phyloP scores from a whole-genome alignment of 2,329 filamentous ascomycete species.

The Fusarium bactridioides region DNA sequence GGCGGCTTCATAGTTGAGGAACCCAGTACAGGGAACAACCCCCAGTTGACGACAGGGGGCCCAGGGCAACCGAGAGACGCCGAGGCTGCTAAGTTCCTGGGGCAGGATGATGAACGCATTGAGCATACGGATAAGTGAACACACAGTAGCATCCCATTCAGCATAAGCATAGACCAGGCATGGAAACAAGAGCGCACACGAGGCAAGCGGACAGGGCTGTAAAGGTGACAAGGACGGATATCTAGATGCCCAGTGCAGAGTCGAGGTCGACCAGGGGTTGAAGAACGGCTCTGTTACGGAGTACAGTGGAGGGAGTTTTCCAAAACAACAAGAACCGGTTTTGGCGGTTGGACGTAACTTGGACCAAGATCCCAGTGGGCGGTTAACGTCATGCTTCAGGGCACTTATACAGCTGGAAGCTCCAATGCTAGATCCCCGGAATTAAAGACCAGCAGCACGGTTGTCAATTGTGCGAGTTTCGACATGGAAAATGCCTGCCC shows the following conservation, averaged over 20 bases:
- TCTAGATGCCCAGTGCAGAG: constrained; percentile 3
- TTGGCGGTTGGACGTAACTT: constrained; percentile 12
- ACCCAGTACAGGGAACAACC: constrained; percentile 10
- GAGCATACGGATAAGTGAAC: constrained; percentile 13
- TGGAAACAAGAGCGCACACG: constrained; percentile 26
- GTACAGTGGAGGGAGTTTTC: constrained; percentile 25
- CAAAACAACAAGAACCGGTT: constrained; percentile 33
- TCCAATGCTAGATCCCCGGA: constrained; percentile 13
- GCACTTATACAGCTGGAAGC: constrained; percentile 10
- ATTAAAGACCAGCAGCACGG: constrained; percentile 22
- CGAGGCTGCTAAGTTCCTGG: constrained; percentile 27
- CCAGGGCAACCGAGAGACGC: constrained; percentile 25
- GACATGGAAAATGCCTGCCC: constrained; percentile 36
- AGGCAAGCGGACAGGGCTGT: constrained; percentile 23
- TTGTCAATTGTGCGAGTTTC: constrained; percentile 9
- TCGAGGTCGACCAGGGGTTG: constrained; percentile 12
- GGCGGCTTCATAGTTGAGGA: constrained; percentile 31
- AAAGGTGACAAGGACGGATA: constrained; percentile 14
- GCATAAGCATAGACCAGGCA: constrained; percentile 31
- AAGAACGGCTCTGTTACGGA: constrained; percentile 31
- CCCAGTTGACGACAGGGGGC: constrained; percentile 7
- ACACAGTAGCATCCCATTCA: neutral
- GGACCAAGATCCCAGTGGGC: constrained; percentile 15
- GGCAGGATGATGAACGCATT: constrained; percentile 10
- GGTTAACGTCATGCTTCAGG: constrained; percentile 36